Base-by-base conservation (phyloP, 371 early-diverging fungal genomes). In the Mortierella sp. region DNA sequence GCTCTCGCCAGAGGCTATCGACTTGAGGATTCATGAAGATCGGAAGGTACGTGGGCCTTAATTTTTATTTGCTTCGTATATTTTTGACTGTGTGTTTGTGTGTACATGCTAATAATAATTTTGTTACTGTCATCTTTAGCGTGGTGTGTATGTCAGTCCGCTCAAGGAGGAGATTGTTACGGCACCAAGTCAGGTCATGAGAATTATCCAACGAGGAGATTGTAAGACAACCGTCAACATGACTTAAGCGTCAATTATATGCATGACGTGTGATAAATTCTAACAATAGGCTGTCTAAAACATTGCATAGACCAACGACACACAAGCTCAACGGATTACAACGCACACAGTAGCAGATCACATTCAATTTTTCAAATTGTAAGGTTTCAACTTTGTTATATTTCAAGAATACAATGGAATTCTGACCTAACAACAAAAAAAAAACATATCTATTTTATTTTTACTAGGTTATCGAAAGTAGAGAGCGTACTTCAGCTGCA, bases 101-200 rank as follows among this genome's bases (percentile, higher is more conserved):
- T 23, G 49, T 8, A 49, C n/a, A n/a, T n/a, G n/a, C 49, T 49
- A 15, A n/a, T 49, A 19, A n/a, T 49, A 5, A 49, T 49, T 5
- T 9, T n/a, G 15, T 17, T 56, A 8, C 47, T n/a, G 26, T 56
- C 26, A 8, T 56, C 13, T 56, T 56, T 83, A 92, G 91, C 85
- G 93, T 61, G 97, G 96, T 28, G 92, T 96, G 2, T 96, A 93
- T 82, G 96, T 96, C 6, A 90, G 91, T 51, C 93, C 94, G 9
- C 81, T 96, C 56, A 93, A 92, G 35, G 97, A 98, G 77, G 93
- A 96, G 64, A 92, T 96, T 43, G 95, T 99, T 12, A 91, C 93
- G 17, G 89, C 88, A 28, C 90, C 93, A 1, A 86, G 88, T 35
- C 94, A 98, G 75, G 95, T 95, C 22, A 86, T 93, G 83, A 84